Conservation (phyloP, 2,329 filamentous ascomycete genomes). For the Epichloe sylvatica region DNA sequence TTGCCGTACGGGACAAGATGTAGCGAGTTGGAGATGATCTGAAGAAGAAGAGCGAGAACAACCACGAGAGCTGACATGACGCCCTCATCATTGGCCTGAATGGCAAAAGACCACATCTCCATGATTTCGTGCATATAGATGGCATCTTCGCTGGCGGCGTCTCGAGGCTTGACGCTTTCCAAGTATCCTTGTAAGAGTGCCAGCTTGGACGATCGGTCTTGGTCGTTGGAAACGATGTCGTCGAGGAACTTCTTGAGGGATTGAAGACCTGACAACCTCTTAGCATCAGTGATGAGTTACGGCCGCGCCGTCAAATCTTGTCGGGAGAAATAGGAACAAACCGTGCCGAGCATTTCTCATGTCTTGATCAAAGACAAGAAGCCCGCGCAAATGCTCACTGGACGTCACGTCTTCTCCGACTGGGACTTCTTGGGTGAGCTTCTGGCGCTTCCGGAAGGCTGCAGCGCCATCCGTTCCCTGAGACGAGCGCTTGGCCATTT, state of each 20-base stretch:
- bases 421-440: constrained; percentile 41
- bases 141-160: constrained; percentile 29
- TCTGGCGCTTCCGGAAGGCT: constrained; percentile 38
- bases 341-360: constrained; percentile 52
- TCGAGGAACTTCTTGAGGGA: constrained; percentile 62
- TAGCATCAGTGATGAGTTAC: neutral
- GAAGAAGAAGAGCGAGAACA: constrained; percentile 67
- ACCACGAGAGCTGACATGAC: constrained; percentile 70
- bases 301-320: neutral
- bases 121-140: constrained; percentile 66
- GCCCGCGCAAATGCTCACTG: constrained; percentile 51
- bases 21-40: constrained; percentile 58
- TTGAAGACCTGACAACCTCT: constrained; percentile 40
- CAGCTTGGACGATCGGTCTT: constrained; percentile 27
- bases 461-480: constrained; percentile 26
- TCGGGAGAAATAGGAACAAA: constrained; percentile 16
- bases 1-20: constrained; percentile 64
- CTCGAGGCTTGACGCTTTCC: constrained; percentile 35
- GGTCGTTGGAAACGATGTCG: constrained; percentile 38
- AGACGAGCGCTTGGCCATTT: constrained; percentile 33
- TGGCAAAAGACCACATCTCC: constrained; percentile 77
- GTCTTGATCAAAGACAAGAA: constrained; percentile 61
- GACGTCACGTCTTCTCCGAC: constrained; percentile 49
- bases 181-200: constrained; percentile 58
- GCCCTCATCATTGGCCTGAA: constrained; percentile 64